Evolutionary conservation across 768 basidiomycete species (phyloP).

Genomic region (Termitomyces sp.): DNA sequence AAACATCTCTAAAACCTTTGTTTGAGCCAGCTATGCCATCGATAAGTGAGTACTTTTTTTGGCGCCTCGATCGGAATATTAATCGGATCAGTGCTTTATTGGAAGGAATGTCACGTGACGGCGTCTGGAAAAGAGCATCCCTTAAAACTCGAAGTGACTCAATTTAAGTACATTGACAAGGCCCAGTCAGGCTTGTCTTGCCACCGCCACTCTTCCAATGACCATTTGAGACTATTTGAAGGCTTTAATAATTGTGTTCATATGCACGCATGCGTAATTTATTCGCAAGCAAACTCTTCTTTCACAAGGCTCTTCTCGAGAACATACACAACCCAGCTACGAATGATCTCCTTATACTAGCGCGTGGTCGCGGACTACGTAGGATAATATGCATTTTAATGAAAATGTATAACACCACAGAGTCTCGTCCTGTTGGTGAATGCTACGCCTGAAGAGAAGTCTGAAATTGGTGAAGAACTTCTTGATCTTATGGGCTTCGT

Average conservation of each 20-base stretch:
- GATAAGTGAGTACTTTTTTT: not conserved
- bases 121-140: not conserved
- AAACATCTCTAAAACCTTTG: not conserved
- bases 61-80: not conserved
- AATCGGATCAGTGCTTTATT: not conserved
- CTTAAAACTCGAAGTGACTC: no score
- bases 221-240: no score
- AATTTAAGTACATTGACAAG: no score
- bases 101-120: not conserved
- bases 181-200: no score
- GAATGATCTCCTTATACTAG: conserved; percentile 72
- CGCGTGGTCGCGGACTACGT: conserved; percentile 86
- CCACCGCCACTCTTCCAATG: no score
- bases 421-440: conserved; percentile 84
- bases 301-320: conserved; percentile 63
- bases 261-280: not conserved
- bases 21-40: not conserved
- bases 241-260: no score
- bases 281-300: conserved; percentile 39
- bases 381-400: conserved; percentile 80
- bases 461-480: conserved; percentile 88
- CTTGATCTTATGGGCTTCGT: conserved; percentile 85
- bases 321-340: conserved; percentile 69
- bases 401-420: conserved; percentile 84
- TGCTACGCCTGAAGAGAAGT: conserved; percentile 81